Base-by-base conservation (phyloP, 2,329 filamentous ascomycete genomes). In the Lecanosticta acicola region DNA sequence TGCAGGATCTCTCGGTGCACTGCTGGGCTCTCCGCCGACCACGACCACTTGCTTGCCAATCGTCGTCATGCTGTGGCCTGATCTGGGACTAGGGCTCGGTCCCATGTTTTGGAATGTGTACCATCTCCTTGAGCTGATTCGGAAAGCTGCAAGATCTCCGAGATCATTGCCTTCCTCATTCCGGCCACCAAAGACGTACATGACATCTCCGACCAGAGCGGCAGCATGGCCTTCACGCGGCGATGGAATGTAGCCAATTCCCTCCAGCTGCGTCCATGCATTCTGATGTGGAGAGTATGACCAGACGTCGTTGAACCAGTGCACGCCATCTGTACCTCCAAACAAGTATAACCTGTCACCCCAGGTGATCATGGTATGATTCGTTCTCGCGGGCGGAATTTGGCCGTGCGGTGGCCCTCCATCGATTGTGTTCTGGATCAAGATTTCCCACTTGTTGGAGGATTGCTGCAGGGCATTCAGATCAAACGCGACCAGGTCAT, bases 91-190 rank as follows among this genome's bases (percentile, higher is more conserved):
- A 0, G 93, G 93, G 1, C 90, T 94, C 2, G 90, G 90, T 0
- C 93, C 93, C 93, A 98, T 98, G 63, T 98, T 98, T 63, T 98
- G 93, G 69, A 98, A 98, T 29, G 93, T 98, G 66, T 97, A 98
- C 93, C 93, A 98, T 49, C 93, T 81, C 54, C 87, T 83, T 9
- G 89, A 89, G 1, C 84, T 81, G 58, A 87, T 87, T 40, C 82
- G 77, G 67, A 87, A 87, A 8, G 93, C 93, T 2, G 93, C 91
- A 35, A 98, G 75, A 66, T 98, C 93, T 26, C 91, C 93, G 3
- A 98, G 73, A 64, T 98, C 93, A 20, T 83, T 80, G 1, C 93
- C 93, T 57, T 97, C 90, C 62, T 96, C 88, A 0, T 89, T 96
- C 49, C 93, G 85, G 36, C 93, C 93, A 57, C 94, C 94, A 66